Evolutionary conservation across 805 yeast genomes (phyloP).

Genomic region (Millerozyma acaciae): DNA sequence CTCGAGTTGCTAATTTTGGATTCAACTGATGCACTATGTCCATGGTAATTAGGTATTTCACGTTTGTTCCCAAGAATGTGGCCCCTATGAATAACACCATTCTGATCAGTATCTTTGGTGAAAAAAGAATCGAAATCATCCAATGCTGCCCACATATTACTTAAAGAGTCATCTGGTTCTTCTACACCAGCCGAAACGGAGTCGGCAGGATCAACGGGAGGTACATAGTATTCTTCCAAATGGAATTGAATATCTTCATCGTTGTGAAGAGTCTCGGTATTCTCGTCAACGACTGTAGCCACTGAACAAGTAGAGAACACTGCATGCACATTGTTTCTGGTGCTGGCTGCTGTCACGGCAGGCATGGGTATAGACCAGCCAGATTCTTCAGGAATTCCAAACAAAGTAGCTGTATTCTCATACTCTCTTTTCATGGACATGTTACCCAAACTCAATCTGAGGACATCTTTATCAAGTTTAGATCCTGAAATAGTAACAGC

Average conservation of each 20-base stretch:
- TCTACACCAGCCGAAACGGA: constrained; percentile 49
- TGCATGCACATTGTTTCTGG: constrained; percentile 91
- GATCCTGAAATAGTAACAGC: constrained; percentile 84
- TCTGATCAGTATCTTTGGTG: constrained; percentile 43
- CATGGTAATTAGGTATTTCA: constrained; percentile 24
- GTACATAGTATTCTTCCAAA: constrained; percentile 52
- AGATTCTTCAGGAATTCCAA: constrained; percentile 90
- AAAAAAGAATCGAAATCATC: constrained; percentile 88
- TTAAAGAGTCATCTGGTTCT: constrained; percentile 69
- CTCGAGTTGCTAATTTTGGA: constrained; percentile 45
- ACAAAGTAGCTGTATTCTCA: constrained; percentile 81
- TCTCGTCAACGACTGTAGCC: constrained; percentile 25
- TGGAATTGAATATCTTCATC: constrained; percentile 51
- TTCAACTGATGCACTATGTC: constrained; percentile 55
- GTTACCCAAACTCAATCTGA: constrained; percentile 88
- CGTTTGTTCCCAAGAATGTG: constrained; percentile 2
- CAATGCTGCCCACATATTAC: constrained; percentile 89
- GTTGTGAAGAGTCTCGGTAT: constrained; percentile 22
- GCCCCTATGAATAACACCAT: constrained; percentile 7
- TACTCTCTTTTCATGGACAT: constrained; percentile 72
- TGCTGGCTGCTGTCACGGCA: constrained; percentile 78
- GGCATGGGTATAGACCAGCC: constrained; percentile 99
- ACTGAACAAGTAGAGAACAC: constrained; percentile 82
- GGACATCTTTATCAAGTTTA: constrained; percentile 83
- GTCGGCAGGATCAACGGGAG: constrained; percentile 38